Evolutionary conservation across 208 protist genomes (phyloP).

Genomic region (Tritrichomonas foetus): DNA sequence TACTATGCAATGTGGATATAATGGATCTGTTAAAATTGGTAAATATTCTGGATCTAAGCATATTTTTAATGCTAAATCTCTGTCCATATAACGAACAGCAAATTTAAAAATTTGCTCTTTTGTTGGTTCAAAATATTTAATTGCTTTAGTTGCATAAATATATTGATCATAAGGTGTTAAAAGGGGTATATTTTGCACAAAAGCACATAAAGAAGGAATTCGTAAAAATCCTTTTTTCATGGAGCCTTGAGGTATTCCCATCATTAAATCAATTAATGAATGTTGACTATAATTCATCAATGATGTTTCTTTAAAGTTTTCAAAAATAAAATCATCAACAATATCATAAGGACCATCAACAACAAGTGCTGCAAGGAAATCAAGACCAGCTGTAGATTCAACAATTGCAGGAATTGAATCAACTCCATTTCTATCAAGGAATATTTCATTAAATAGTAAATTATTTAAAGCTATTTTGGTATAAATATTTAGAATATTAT

Average conservation of each 20-base stretch:
- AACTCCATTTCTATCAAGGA: not conserved
- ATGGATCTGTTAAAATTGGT: not conserved
- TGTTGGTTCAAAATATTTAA: not conserved
- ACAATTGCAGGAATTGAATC: not conserved
- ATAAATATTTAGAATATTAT: not conserved
- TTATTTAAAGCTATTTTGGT: not conserved
- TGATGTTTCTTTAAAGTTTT: not conserved
- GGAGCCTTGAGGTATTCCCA: not conserved
- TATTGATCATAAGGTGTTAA: not conserved
- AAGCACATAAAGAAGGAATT: not conserved
- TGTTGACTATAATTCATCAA: not conserved
- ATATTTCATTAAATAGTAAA: not conserved
- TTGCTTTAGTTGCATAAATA: not conserved
- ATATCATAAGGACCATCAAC: not conserved
- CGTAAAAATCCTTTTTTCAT: not conserved
- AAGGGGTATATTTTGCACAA: not conserved
- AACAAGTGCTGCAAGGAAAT: not conserved
- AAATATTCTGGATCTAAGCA: not conserved
- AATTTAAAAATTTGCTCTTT: not conserved
- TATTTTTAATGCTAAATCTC: not conserved
- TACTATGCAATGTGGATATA: not conserved
- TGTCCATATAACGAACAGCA: not conserved
- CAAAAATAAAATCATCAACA: not conserved
- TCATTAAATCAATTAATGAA: not conserved
- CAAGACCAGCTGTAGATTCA: not conserved